Evolutionary conservation across 202 grass and related monocot genomes (phyloP).

Genomic region (Saccharum hybrid): DNA sequence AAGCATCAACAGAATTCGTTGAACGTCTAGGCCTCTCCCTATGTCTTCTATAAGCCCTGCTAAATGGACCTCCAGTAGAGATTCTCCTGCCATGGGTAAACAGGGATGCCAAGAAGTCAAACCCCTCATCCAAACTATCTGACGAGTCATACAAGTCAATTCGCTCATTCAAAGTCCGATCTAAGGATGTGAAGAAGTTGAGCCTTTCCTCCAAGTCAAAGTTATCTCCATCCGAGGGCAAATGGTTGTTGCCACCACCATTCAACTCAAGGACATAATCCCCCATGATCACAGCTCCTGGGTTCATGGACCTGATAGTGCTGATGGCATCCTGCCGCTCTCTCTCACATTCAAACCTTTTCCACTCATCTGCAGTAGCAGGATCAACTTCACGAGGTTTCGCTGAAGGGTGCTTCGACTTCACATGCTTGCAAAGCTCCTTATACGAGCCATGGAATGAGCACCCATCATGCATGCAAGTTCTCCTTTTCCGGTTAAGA

Average conservation of each 20-base stretch:
- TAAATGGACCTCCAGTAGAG: slow-evolving; percentile 42
- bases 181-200: slow-evolving; percentile 60
- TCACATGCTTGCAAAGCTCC: slow-evolving; percentile 77
- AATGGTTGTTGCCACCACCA: slow-evolving; percentile 45
- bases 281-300: slow-evolving; percentile 71
- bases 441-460: slow-evolving; percentile 70
- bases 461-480: slow-evolving; percentile 71
- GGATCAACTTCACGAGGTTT: slow-evolving; percentile 76
- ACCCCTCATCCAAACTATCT: slow-evolving; percentile 52
- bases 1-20: slow-evolving; percentile 28
- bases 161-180: slow-evolving; percentile 55
- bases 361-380: slow-evolving; percentile 71
- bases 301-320: slow-evolving; percentile 64
- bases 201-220: slow-evolving; percentile 57
- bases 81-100: slow-evolving; percentile 55
- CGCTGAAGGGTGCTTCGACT: slow-evolving; percentile 57
- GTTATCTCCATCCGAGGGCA: slow-evolving; percentile 43
- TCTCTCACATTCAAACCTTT: slow-evolving; percentile 67
- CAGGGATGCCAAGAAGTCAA: slow-evolving; percentile 58
- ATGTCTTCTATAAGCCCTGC: slow-evolving; percentile 51
- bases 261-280: slow-evolving; percentile 86
- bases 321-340: slow-evolving; percentile 81
- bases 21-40: slow-evolving; percentile 53
- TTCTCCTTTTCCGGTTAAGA: slow-evolving; percentile 75
- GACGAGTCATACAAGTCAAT: slow-evolving; percentile 53